Evolutionary conservation across 192 early-diverging fungal genomes (phyloP), one percentile per base, ranked within the genome.

Genomic region (Umbelopsis vinacea): DNA sequence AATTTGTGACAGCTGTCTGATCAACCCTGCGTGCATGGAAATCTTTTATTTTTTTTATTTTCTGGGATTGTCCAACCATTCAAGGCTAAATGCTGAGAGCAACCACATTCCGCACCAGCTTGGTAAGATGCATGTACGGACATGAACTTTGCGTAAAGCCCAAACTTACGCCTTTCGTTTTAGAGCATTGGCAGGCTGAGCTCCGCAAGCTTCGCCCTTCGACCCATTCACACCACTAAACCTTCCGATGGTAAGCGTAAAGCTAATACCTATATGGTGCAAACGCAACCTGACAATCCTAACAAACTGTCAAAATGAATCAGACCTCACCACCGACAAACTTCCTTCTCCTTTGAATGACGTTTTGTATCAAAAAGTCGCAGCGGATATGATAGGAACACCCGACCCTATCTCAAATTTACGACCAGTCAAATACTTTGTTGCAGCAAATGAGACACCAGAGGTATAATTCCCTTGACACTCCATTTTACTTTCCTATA

Each of bases 321-420:
- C 11, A 63, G 57, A 63, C 26, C 11, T 63, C 4, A 63, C 26
- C 35, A 63, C 57, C 33, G 57, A 63, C 15, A 63, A 63, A 37
- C 57, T 63, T 6, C 57, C 24, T 17, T 38, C 57, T 17, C 57
- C 57, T 3, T 29, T 66, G 26, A 55, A 46, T 4, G 76, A 77
- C 14, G 33, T 35, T n/a, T 52, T 78, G n/a, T 55, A 38, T 4
- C 69, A 55, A 15, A 72, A 72, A 21, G 76, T 76, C 9, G 67
- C 40, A 29, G 70, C 69, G 17, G 79, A 81, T 52, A 76, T 81
- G 75, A 77, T 83, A 24, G 84, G 86, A 9, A 84, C 74, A 33
- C 86, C 86, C 35, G 82, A 88, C 48, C 81, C 83, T 15, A 69
- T 88, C 21, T 88, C 86, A 2, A 88, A 88, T 57, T 47, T 88